Conservation (phyloP, 2,329 filamentous ascomycete genomes). For the Arthrobotrys pseudoclavata region DNA sequence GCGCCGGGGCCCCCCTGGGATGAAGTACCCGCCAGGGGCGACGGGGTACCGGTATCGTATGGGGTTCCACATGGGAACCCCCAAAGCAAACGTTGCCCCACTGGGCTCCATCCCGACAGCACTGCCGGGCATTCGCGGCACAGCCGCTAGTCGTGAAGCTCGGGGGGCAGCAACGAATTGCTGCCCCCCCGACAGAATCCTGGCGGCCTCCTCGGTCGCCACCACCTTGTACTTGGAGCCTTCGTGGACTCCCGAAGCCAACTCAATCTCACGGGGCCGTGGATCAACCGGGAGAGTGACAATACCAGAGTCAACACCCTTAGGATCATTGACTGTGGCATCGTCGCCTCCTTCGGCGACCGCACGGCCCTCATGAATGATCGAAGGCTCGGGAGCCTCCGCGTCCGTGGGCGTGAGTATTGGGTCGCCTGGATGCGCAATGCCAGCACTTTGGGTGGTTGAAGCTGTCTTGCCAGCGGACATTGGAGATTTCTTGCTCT, state of each 20-base stretch:
- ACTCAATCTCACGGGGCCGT: background rate
- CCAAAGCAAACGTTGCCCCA: background rate
- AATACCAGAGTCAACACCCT: too few species aligned
- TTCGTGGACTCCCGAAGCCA: background rate
- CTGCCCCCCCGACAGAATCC: constrained; percentile 1
- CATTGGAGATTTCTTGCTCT: constrained; percentile 11
- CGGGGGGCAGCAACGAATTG: too few species aligned
- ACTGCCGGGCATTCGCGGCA: background rate
- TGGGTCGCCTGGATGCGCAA: constrained; percentile 16
- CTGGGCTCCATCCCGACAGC: background rate
- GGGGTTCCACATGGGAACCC: background rate
- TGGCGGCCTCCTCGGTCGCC: background rate
- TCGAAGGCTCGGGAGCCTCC: too few species aligned
- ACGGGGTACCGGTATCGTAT: background rate
- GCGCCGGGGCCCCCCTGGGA: background rate
- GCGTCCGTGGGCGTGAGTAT: too few species aligned
- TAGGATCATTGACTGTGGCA: too few species aligned
- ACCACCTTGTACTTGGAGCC: background rate
- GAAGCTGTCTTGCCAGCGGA: background rate
- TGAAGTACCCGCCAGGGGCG: background rate
- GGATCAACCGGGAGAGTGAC: too few species aligned
- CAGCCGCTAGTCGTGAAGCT: too few species aligned
- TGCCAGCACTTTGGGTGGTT: background rate
- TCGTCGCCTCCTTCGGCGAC: too few species aligned
- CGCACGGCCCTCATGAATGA: too few species aligned